A percentile compares a stretch with the other conserved stretches of the same genome.
Evolutionary conservation across 441 rosid genomes (phyloP).

Genomic region (Syzygium syzygioides): DNA sequence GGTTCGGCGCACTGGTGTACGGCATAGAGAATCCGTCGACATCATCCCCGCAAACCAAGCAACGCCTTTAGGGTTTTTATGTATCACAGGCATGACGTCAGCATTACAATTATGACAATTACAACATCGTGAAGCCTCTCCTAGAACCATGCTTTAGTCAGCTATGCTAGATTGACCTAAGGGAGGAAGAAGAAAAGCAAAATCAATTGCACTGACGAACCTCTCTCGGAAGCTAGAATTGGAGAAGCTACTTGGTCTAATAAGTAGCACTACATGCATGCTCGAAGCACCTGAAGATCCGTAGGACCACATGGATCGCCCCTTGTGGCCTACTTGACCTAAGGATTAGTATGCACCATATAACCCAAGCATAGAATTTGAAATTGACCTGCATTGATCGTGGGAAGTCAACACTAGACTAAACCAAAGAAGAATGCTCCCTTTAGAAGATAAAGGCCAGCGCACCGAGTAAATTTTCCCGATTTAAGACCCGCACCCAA

Average conservation of each 20-base stretch:
- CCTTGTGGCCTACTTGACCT: neutral
- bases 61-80: neutral
- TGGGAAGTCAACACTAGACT: neutral
- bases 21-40: neutral
- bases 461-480: neutral
- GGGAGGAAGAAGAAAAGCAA: neutral
- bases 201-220: neutral
- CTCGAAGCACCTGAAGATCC: neutral
- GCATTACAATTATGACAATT: neutral
- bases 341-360: neutral
- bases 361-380: neutral
- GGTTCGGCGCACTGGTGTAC: neutral
- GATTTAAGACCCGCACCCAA: neutral
- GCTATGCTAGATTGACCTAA: neutral
- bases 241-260: neutral
- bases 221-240: neutral
- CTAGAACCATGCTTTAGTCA: neutral
- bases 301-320: neutral
- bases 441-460: neutral
- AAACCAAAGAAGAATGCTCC: neutral
- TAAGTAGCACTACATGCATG: neutral
- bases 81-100: neutral
- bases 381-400: neutral
- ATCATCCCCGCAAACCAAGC: neutral
- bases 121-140: neutral